Percentiles rank a stretch among this genome's conserved stretches.
These are phyloP conservation scores for grape (Vitis vinifera) DNA, from an alignment of 164 flowering plant species.

Conservation along the genomic window DNA sequence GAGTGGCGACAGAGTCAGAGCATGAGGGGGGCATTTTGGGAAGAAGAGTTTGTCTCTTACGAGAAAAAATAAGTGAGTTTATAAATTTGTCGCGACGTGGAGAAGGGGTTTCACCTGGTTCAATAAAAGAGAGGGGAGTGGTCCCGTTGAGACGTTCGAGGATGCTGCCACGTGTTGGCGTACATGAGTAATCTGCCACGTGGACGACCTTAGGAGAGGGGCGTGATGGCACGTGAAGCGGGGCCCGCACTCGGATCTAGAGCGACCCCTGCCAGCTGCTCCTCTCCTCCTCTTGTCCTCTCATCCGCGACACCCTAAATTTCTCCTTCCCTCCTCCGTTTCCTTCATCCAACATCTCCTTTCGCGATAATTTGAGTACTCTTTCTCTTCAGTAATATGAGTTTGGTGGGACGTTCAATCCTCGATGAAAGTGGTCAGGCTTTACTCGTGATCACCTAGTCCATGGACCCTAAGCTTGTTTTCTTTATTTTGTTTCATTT, in stretches of 20 bases:
- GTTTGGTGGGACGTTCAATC: too few relatives aligned
- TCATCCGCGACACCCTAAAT: slow-evolving; percentile 13
- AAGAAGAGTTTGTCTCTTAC: slow-evolving; percentile 12
- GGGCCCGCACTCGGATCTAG: slow-evolving; percentile 25
- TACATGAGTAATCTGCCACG: slow-evolving; percentile 1
- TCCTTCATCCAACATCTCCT: not conserved
- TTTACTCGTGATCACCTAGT: too few relatives aligned
- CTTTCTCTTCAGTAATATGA: too few relatives aligned
- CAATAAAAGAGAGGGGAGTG: slow-evolving; percentile 14
- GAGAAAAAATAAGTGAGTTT: not conserved
- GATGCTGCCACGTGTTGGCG: slow-evolving; percentile 19
- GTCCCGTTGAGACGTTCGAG: slow-evolving; percentile 26
- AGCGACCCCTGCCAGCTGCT: slow-evolving; percentile 28
- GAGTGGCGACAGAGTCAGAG: not conserved
- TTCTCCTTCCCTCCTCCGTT: not conserved
- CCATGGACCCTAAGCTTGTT: too few relatives aligned
- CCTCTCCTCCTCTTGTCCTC: slow-evolving; percentile 14
- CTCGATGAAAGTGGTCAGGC: too few relatives aligned
- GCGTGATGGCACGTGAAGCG: slow-evolving; percentile 32
- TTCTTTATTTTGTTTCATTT: too few relatives aligned
- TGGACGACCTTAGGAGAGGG: slow-evolving; percentile 3
- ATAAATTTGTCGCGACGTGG: slow-evolving; percentile 19
- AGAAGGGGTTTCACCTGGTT: slow-evolving; percentile 15
- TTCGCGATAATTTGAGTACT: too few relatives aligned
- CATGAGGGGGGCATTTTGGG: slow-evolving; percentile 12